These are phyloP conservation scores for Oryza brachyantha DNA, from an alignment of 176 grass and related monocot genomes.

Conservation along the genomic window DNA sequence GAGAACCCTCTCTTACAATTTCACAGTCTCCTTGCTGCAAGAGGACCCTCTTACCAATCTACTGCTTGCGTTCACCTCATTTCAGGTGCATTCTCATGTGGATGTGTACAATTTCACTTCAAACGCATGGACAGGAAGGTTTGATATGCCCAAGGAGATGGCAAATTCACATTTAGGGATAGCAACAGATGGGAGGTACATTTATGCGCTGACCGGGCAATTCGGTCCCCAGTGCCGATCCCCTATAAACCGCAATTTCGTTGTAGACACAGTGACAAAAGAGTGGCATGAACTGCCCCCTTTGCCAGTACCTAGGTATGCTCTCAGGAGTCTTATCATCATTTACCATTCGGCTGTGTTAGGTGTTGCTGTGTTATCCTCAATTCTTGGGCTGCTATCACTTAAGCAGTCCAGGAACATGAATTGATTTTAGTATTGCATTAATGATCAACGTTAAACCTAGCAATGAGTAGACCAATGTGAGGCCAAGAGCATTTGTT, in stretches of 20 bases:
- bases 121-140: slow-evolving; percentile 65
- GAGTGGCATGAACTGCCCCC: slow-evolving; percentile 62
- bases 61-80: slow-evolving; percentile 14
- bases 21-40: neutral
- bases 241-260: slow-evolving; percentile 66
- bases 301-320: slow-evolving; percentile 73
- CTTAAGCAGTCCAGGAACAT: neutral
- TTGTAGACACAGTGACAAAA: slow-evolving; percentile 72
- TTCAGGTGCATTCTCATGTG: slow-evolving; percentile 90
- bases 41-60: neutral
- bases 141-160: slow-evolving; percentile 83
- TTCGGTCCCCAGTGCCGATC: slow-evolving; percentile 68
- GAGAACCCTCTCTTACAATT: slow-evolving; percentile 15
- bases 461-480: neutral
- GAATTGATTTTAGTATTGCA: neutral
- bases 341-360: slow-evolving; percentile 7
- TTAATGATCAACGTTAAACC: neutral
- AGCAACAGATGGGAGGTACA: slow-evolving; percentile 75
- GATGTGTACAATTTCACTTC: slow-evolving; percentile 83
- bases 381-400: neutral
- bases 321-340: neutral
- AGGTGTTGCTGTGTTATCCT: neutral
- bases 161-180: slow-evolving; percentile 86
- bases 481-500: neutral
- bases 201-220: slow-evolving; percentile 80